These are phyloP conservation scores for Herpetospermum pedunculosum DNA, from an alignment of 306 rosid species.

Conservation along the genomic window DNA sequence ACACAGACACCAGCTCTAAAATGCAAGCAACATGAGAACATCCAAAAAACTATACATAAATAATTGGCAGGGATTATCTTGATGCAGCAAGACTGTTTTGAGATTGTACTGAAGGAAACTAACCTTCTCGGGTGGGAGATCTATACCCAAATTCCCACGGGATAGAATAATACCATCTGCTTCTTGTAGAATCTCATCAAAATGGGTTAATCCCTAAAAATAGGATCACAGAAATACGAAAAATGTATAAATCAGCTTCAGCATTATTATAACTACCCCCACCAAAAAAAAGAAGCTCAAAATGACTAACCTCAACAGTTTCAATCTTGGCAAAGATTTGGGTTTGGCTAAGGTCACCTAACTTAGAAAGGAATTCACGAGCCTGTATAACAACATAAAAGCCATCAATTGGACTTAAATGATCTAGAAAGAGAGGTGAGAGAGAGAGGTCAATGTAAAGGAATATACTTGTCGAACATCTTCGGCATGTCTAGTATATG, in stretches of 20 bases:
- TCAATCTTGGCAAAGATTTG: conserved; percentile 47
- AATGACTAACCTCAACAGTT: conserved; percentile 27
- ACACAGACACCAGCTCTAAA: neutral
- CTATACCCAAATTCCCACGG: conserved; percentile 50
- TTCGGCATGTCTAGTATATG: conserved; percentile 43
- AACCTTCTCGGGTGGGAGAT: conserved; percentile 50
- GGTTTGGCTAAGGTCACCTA: conserved; percentile 43
- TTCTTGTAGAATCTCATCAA: conserved; percentile 44
- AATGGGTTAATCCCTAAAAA: conserved; percentile 35
- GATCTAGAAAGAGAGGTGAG: neutral
- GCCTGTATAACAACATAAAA: conserved; percentile 18
- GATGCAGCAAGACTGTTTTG: neutral
- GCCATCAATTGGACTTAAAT: neutral
- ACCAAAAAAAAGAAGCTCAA: neutral
- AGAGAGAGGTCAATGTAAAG: neutral
- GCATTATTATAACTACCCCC: neutral
- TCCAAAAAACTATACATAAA: neutral
- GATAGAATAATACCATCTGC: conserved; percentile 48
- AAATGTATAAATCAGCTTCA: neutral
- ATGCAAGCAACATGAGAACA: neutral
- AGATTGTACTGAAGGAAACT: neutral
- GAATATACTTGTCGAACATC: conserved; percentile 39
- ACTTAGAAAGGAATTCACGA: conserved; percentile 31
- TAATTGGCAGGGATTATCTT: neutral
- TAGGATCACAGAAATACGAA: neutral